Percentiles rank a stretch among this genome's conserved stretches.
These are phyloP conservation scores for Rhizopus microsporus DNA, from an alignment of 371 early-diverging fungal genomes.

Conservation along the genomic window DNA sequence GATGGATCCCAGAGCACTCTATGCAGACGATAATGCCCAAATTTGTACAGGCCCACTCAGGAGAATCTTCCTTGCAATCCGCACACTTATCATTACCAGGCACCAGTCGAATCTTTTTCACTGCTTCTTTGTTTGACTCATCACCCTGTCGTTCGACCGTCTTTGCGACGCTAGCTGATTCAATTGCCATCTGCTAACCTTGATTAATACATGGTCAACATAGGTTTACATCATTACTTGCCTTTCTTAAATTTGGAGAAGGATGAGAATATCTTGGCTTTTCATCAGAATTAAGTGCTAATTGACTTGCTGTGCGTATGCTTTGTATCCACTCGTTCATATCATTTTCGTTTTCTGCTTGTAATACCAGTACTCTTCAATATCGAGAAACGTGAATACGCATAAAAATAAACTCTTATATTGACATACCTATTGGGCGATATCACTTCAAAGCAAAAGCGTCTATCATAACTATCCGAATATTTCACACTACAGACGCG, in stretches of 20 bases:
- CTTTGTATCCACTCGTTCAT: conserved; percentile 81
- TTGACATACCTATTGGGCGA: conserved; percentile 69
- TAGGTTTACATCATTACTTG: conserved; percentile 2
- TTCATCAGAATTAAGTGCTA: conserved; percentile 64
- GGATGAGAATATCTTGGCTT: conserved; percentile 33
- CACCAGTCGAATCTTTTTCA: conserved; percentile 35
- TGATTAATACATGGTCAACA: background rate
- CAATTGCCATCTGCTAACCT: conserved; percentile 1
- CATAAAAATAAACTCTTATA: background rate
- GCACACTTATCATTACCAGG: conserved; percentile 79
- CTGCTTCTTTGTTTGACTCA: conserved; percentile 28
- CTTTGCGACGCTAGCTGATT: conserved; percentile 5
- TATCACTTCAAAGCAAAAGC: conserved; percentile 85
- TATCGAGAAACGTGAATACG: background rate
- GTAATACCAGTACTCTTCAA: conserved; percentile 65
- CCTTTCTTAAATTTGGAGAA: conserved; percentile 21
- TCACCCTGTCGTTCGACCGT: conserved; percentile 9
- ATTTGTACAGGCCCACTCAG: conserved; percentile 94
- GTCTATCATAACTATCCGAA: conserved; percentile 67
- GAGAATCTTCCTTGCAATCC: conserved; percentile 73
- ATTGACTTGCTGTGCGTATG: conserved; percentile 68
- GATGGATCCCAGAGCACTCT: conserved; percentile 96
- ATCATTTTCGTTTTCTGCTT: conserved; percentile 81
- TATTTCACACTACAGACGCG: conserved; percentile 80
- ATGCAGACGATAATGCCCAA: conserved; percentile 94